Conservation (phyloP, 1,284 basidiomycete species). For the Psilocybe mexicana region DNA sequence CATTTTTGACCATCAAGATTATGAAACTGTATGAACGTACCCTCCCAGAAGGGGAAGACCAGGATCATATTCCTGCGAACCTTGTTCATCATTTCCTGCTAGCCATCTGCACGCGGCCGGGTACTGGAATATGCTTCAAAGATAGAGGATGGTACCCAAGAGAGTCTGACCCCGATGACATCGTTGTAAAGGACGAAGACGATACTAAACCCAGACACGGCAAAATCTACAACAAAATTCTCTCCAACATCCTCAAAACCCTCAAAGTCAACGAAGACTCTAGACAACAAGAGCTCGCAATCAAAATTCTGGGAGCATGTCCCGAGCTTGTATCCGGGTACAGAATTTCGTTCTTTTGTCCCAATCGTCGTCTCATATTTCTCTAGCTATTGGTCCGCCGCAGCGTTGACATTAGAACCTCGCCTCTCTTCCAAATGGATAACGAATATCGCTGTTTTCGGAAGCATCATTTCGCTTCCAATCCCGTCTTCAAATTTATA, state of each 20-base stretch:
- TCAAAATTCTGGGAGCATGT: slow-evolving; percentile 78
- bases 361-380: slow-evolving; percentile 10
- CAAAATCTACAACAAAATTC: slow-evolving; percentile 83
- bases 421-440: slow-evolving; percentile 89
- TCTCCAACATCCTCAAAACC: slow-evolving; percentile 72
- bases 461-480: slow-evolving; percentile 73
- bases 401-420: slow-evolving; percentile 80
- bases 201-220: slow-evolving; percentile 33
- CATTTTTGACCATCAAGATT: slow-evolving; percentile 42
- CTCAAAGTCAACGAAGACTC: slow-evolving; percentile 84
- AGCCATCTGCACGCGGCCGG: slow-evolving; percentile 83
- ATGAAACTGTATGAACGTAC: slow-evolving; percentile 67
- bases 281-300: slow-evolving; percentile 82
- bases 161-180: slow-evolving; percentile 41
- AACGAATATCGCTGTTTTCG: slow-evolving; percentile 82
- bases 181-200: slow-evolving; percentile 28
- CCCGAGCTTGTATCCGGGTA: slow-evolving; percentile 86
- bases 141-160: slow-evolving; percentile 92
- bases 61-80: slow-evolving; percentile 69
- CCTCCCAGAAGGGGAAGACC: slow-evolving; percentile 50
- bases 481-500: slow-evolving; percentile 68
- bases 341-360: slow-evolving; percentile 2
- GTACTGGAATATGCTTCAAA: slow-evolving; percentile 84
- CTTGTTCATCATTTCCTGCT: slow-evolving; percentile 87
- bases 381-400: slow-evolving; percentile 74